phyloP scores from a whole-genome alignment of 352 stramenopile species.

The Pythium aristosporum region DNA sequence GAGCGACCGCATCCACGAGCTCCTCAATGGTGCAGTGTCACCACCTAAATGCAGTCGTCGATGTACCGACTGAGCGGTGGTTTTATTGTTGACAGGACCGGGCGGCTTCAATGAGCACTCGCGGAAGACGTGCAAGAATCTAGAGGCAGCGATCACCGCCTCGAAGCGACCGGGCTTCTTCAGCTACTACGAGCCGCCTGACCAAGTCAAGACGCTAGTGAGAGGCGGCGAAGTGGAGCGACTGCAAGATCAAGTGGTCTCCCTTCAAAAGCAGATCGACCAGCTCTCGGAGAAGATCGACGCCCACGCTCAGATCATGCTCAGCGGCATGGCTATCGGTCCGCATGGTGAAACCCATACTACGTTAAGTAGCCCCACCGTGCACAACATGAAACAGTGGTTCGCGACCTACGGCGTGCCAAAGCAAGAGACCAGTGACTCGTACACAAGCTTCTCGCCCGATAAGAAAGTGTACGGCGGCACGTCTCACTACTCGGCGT shows the following conservation, averaged over 20 bases:
- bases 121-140: slow-evolving; percentile 78
- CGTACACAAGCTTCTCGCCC: slow-evolving; percentile 64
- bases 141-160: slow-evolving; percentile 71
- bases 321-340: slow-evolving; percentile 5
- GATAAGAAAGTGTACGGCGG: slow-evolving; percentile 76
- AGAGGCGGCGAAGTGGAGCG: slow-evolving; percentile 58
- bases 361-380: neutral
- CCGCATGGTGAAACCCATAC: neutral
- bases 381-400: slow-evolving; percentile 75
- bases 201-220: slow-evolving; percentile 52
- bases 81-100: slow-evolving; percentile 28
- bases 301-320: slow-evolving; percentile 2
- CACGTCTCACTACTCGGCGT: slow-evolving; percentile 74
- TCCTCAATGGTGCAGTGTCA: slow-evolving; percentile 43
- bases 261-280: slow-evolving; percentile 74
- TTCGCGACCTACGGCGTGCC: slow-evolving; percentile 64
- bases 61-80: neutral
- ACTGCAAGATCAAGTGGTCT: slow-evolving; percentile 54
- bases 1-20: slow-evolving; percentile 52
- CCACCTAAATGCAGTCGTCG: neutral
- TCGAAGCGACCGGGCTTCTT: slow-evolving; percentile 79
- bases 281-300: slow-evolving; percentile 59
- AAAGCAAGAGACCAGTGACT: slow-evolving; percentile 44
- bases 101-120: slow-evolving; percentile 73
- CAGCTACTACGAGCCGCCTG: slow-evolving; percentile 63